These are phyloP conservation scores for Penicillium janthinellum DNA, from an alignment of 2,329 filamentous ascomycete genomes.

Conservation along the genomic window DNA sequence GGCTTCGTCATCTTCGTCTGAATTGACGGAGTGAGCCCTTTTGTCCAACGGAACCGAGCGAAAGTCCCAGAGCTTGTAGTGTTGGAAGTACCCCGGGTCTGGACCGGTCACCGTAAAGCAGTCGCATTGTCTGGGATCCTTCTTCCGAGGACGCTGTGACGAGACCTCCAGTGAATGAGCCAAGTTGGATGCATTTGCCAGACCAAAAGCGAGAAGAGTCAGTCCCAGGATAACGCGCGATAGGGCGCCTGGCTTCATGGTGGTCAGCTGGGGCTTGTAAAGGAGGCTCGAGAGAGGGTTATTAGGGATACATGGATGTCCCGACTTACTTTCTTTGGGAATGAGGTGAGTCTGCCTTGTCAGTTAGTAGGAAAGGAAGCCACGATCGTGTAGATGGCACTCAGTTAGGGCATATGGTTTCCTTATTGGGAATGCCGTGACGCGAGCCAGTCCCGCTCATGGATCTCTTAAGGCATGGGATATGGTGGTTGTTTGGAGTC, in stretches of 20 bases:
- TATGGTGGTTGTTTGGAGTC: background rate
- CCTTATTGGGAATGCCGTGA: conserved; percentile 6
- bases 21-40: conserved; percentile 22
- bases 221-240: conserved; percentile 5
- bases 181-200: background rate
- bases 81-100: conserved; percentile 51
- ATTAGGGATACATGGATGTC: background rate
- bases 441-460: background rate
- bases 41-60: conserved; percentile 43
- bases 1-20: conserved; percentile 8
- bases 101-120: conserved; percentile 51
- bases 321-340: background rate
- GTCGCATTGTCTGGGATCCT: conserved; percentile 39
- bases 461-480: too few species aligned
- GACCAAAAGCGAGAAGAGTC: conserved; percentile 6
- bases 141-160: conserved; percentile 1
- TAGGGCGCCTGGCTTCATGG: conserved; percentile 12
- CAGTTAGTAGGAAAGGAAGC: conserved; percentile 11
- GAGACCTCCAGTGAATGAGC: conserved; percentile 6
- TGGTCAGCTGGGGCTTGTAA: background rate
- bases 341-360: background rate
- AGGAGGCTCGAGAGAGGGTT: background rate
- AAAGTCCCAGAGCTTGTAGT: conserved; percentile 57
- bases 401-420: conserved; percentile 16
- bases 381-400: conserved; percentile 2